phyloP scores from a whole-genome alignment of 2,329 filamentous ascomycete species.

The Sclerotinia nivalis region DNA sequence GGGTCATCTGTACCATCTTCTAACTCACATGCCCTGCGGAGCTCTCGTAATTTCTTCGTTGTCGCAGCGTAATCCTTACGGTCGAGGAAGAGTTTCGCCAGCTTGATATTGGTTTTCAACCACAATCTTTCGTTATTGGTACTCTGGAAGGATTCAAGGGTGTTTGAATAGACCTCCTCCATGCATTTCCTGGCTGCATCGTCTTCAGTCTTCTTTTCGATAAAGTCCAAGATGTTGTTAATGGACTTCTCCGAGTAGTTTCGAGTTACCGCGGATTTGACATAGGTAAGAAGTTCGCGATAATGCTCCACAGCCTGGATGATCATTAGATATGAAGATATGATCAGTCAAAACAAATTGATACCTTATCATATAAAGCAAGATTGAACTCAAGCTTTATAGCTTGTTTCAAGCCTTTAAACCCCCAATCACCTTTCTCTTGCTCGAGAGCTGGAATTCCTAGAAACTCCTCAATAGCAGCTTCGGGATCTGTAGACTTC shows the following conservation, averaged over 20 bases:
- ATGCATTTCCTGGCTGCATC: conserved; percentile 76
- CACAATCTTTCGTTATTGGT: conserved; percentile 97
- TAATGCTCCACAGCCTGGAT: conserved; percentile 85
- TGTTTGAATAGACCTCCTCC: conserved; percentile 93
- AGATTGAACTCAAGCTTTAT: conserved; percentile 96
- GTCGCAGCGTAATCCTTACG: conserved; percentile 83
- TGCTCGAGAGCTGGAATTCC: conserved; percentile 79
- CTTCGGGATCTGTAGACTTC: conserved; percentile 81
- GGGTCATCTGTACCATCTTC: conserved; percentile 88
- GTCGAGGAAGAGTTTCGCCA: conserved; percentile 87
- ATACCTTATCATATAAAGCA: conserved; percentile 80
- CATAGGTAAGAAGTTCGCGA: conserved; percentile 91
- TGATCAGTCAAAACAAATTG: background rate
- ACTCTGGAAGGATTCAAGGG: conserved; percentile 90
- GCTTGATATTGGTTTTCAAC: conserved; percentile 98
- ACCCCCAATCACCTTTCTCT: conserved; percentile 97
- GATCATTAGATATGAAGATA: conserved; percentile 22
- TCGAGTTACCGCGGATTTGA: conserved; percentile 92
- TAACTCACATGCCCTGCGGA: conserved; percentile 85
- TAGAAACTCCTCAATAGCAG: conserved; percentile 90
- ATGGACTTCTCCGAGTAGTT: conserved; percentile 99
- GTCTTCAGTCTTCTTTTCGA: conserved; percentile 83
- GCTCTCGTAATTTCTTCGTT: conserved; percentile 79
- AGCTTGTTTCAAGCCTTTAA: conserved; percentile 96
- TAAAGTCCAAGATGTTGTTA: conserved; percentile 98